Evolutionary conservation across 441 rosid genomes (phyloP), one percentile per base, ranked within the genome.

Genomic region (Melastoma candidum): DNA sequence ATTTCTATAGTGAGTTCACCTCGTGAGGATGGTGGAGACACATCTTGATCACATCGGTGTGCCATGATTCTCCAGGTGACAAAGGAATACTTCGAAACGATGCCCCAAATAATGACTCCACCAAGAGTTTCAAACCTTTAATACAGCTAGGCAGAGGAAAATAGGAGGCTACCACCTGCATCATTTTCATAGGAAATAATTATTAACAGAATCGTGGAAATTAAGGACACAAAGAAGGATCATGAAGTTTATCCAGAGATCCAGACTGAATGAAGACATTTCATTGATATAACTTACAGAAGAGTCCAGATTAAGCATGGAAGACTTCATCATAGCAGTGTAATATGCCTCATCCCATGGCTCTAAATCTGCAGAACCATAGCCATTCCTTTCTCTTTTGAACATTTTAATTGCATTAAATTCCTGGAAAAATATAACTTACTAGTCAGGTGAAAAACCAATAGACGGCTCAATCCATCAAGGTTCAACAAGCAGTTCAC

Each of bases 291-390:
- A 58, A 77, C 95, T 69, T 81, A 93, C 99, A 12, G 74, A 67
- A 17, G 90, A 72, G 69, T 86, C 83, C 71, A 89, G 69, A 70
- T 81, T 72, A 68, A 76, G 78, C 60, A 67, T 67, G 17, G 90
- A 79, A 46, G 95, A 80, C 68, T 81, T 93, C 92, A 93, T 86
- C 74, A 74, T 69, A 50, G 84, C 76, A 43, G 96, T 77, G 66
- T 84, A 89, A 72, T 86, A 81, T 27, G 95, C 67, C 70, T 93
- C 97, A 72, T 93, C 97, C 97, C 97, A 93, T 48, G 96, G 97
- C 71, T 89, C 92, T 62, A 93, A 64, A 68, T 81, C 95, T 62
- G 66, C 65, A 57, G 54, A 61, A 60, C 59, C 56, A 49, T 75
- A 68, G 63, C 90, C 79, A 68, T 83, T 72, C 46, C 72, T 70